Evolutionary conservation across 2,329 filamentous ascomycete species (phyloP).

Genomic region (Cryphonectria parasitica): DNA sequence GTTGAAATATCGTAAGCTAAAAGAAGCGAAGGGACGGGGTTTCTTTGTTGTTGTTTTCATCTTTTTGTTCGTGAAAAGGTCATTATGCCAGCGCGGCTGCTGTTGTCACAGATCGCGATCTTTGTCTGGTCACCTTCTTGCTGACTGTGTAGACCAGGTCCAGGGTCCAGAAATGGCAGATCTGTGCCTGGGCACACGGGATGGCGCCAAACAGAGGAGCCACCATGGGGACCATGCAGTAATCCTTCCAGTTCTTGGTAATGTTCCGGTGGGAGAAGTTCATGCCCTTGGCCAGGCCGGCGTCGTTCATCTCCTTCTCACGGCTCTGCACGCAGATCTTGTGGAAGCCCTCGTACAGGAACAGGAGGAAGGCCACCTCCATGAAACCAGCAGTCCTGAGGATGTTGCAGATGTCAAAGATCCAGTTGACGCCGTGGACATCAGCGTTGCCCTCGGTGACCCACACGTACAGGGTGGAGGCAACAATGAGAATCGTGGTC

Average conservation of each 20-base stretch:
- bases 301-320: constrained; percentile 68
- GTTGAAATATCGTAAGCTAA: constrained; percentile 25
- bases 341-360: constrained; percentile 71
- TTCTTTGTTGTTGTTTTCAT: background rate
- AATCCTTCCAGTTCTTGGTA: constrained; percentile 63
- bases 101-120: constrained; percentile 47
- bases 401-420: constrained; percentile 62
- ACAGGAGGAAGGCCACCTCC: constrained; percentile 65
- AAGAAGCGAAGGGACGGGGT: constrained; percentile 26
- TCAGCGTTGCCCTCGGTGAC: constrained; percentile 56
- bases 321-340: constrained; percentile 61
- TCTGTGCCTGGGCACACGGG: constrained; percentile 68
- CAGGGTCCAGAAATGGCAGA: constrained; percentile 72
- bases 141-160: constrained; percentile 73
- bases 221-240: constrained; percentile 67
- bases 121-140: constrained; percentile 65
- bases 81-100: constrained; percentile 33
- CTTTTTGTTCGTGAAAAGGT: constrained; percentile 15
- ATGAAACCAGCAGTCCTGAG: constrained; percentile 66
- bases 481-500: constrained; percentile 65
- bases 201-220: constrained; percentile 71
- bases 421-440: constrained; percentile 58
- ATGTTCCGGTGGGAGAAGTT: constrained; percentile 63
- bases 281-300: constrained; percentile 67
- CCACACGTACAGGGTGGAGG: constrained; percentile 63